Evolutionary conservation across 1,139 yeast genomes (phyloP), one percentile per base, ranked within the genome.

Genomic region (Yamadazyma jaroonii): DNA sequence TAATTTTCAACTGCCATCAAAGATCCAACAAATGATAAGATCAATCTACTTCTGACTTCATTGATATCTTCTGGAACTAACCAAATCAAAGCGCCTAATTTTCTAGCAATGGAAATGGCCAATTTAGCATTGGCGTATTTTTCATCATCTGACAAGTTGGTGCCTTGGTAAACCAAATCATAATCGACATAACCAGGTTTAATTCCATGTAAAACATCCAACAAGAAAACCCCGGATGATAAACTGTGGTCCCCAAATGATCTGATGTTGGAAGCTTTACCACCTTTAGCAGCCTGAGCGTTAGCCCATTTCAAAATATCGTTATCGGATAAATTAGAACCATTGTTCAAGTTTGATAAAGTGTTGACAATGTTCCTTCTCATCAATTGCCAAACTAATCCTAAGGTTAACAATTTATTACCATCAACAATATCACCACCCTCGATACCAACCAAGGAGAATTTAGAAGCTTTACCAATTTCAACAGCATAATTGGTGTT

Each of bases 361-460:
- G 98, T 92, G 48, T 81, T 77, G 43, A 83, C 83, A 52, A 92
- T 92, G 63, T 92, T 92, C 61, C 95, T 82, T 62, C 98, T 83
- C 99, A 92, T 92, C 55, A 92, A 76, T 70, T 92, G 99, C 99
- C 99, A 92, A 28, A 92, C 97, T 44, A 92, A 77, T n/a, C 95
- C 98, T 52, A 94, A 74, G 0, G 96, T 88, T 50, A 94, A 75
- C 38, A 94, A 74, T 57, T 85, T 87, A 57, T 84, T 84, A 49
- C 97, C 97, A 61, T 92, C 98, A 33, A 88, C 86, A 49, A 92
- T 92, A 64, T 92, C 98, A 6, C 96, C 88, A 36, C 99, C 99
- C 62, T 92, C 98, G 48, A 92, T 94, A 49, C 98, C 98, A 35
- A 92, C 99, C 40, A 92, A 74, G 1, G 97, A 89, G 62, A 94